Conservation (phyloP, 495 filamentous ascomycete genomes). For the Talaromyces wortmannii region DNA sequence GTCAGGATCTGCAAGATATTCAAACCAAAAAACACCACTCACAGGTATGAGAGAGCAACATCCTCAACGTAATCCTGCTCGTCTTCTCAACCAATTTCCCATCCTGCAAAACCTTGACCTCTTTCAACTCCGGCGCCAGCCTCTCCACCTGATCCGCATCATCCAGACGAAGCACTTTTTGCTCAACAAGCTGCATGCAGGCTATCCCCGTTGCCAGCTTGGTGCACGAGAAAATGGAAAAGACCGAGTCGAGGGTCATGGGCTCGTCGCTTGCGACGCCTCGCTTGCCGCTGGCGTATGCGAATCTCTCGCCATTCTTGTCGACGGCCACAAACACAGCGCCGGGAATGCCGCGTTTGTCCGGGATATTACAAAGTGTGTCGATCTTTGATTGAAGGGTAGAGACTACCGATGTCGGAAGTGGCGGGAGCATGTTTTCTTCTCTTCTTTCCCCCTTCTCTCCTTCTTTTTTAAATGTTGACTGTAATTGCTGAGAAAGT, state of each 20-base stretch:
- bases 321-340: background rate
- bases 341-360: background rate
- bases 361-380: background rate
- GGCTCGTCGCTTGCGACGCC: conserved; percentile 12
- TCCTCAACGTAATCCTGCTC: conserved; percentile 50
- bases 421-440: background rate
- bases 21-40: background rate
- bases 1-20: background rate
- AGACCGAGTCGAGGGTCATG: conserved; percentile 46
- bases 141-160: conserved; percentile 38
- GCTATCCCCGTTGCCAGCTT: conserved; percentile 49
- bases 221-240: conserved; percentile 57
- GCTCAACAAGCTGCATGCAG: conserved; percentile 56
- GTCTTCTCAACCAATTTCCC: conserved; percentile 42
- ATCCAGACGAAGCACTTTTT: conserved; percentile 45
- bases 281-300: background rate
- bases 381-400: background rate
- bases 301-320: background rate
- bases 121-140: conserved; percentile 43
- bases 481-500: too few species aligned
- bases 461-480: too few species aligned
- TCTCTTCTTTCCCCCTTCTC: background rate
- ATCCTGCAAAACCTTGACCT: conserved; percentile 39
- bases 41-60: conserved; percentile 52
- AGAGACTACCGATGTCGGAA: background rate